These are phyloP conservation scores for Herpetomonas samuelpessoai DNA, from an alignment of 208 protist species.

Conservation along the genomic window DNA sequence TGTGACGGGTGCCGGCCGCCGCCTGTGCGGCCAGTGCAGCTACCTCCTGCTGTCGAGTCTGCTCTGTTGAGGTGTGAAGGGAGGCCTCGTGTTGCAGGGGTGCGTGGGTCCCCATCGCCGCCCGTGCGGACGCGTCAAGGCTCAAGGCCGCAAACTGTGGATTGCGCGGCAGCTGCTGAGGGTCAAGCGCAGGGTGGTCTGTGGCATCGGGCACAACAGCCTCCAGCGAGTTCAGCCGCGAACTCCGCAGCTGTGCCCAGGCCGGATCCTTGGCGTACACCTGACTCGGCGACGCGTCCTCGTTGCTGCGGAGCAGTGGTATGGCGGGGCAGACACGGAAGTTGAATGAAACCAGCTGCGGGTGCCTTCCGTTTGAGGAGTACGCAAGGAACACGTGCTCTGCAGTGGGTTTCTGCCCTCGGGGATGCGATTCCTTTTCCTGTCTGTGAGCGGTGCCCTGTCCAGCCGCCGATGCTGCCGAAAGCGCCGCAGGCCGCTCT, in stretches of 20 bases:
- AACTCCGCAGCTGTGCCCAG: slow-evolving; percentile 9
- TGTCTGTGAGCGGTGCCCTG: no score
- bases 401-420: not conserved
- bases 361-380: slow-evolving; percentile 3
- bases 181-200: not conserved
- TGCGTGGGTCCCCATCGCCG: not conserved
- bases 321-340: slow-evolving; percentile 8
- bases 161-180: not conserved
- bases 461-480: no score
- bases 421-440: not conserved
- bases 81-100: slow-evolving; percentile 9
- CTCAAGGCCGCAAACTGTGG: not conserved
- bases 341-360: slow-evolving; percentile 25
- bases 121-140: no score
- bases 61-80: no score
- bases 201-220: slow-evolving; percentile 11
- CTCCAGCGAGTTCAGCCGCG: slow-evolving; percentile 17
- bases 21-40: not conserved
- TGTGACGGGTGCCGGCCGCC: no score
- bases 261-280: not conserved
- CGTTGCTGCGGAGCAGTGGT: not conserved
- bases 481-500: no score
- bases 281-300: not conserved
- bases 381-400: slow-evolving; percentile 3
- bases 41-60: slow-evolving; percentile 6